These are phyloP conservation scores for Reutealis trisperma DNA, from an alignment of 345 rosid species.

Conservation along the genomic window DNA sequence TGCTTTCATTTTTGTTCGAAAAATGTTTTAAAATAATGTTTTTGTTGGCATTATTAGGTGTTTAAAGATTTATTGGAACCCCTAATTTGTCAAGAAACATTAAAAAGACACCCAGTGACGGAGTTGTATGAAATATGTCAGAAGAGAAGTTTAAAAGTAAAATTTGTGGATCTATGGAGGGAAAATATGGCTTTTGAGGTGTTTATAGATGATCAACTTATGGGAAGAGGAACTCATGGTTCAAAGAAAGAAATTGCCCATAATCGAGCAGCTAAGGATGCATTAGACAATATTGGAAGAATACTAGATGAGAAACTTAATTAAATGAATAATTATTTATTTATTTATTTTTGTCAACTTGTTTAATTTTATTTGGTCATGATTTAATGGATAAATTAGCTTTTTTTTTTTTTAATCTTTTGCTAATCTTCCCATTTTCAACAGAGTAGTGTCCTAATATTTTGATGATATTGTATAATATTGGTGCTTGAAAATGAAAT, in stretches of 20 bases:
- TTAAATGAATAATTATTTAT: not conserved
- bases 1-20: not conserved
- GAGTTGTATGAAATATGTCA: constrained; percentile 59
- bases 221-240: constrained; percentile 41
- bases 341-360: not conserved
- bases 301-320: not conserved
- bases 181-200: constrained; percentile 37
- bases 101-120: constrained; percentile 48
- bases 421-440: no score
- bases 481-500: no score
- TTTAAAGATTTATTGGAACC: constrained; percentile 57
- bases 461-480: no score
- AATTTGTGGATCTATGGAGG: constrained; percentile 50
- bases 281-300: constrained; percentile 41
- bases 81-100: constrained; percentile 37
- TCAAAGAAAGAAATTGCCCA: constrained; percentile 57
- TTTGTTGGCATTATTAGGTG: constrained; percentile 32
- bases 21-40: not conserved
- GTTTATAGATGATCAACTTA: constrained; percentile 32
- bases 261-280: constrained; percentile 63
- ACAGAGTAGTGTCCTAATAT: no score
- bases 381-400: no score
- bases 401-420: no score
- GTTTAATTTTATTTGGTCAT: no score
- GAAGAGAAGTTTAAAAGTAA: constrained; percentile 46